Percentiles rank a stretch among this genome's conserved stretches.
These are phyloP conservation scores for Cantharellus cinnabarinus DNA, from an alignment of 768 basidiomycete genomes.

Conservation along the genomic window DNA sequence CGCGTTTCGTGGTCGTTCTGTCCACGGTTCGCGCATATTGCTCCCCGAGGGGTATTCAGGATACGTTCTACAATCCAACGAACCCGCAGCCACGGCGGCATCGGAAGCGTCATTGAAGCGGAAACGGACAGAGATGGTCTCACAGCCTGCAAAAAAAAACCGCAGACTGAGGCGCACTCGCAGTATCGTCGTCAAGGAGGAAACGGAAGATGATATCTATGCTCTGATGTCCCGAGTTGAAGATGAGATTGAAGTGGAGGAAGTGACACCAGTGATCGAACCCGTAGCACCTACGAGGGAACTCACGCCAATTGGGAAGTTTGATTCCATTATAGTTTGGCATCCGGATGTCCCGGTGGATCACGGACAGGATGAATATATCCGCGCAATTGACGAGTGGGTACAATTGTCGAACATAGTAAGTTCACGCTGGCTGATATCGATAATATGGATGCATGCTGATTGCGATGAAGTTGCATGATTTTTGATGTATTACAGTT, in stretches of 20 bases:
- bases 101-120: constrained; percentile 3
- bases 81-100: neutral
- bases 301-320: constrained; percentile 31
- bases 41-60: constrained; percentile 52
- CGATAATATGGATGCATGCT: too few species aligned
- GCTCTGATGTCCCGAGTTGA: neutral
- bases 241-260: neutral
- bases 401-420: constrained; percentile 43
- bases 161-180: constrained; percentile 4
- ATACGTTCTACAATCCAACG: constrained; percentile 27
- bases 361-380: constrained; percentile 50
- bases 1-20: constrained; percentile 52
- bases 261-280: neutral
- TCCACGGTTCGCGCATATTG: constrained; percentile 42
- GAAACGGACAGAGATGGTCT: constrained; percentile 6
- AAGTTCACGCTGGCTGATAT: neutral
- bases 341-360: constrained; percentile 51
- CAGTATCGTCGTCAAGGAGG: constrained; percentile 8
- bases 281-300: constrained; percentile 7
- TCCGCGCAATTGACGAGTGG: constrained; percentile 52
- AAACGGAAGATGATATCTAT: constrained; percentile 2
- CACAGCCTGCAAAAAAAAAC: constrained; percentile 10
- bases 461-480: neutral
- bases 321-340: constrained; percentile 57
- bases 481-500: neutral